Base-by-base conservation (phyloP, 1,284 basidiomycete species). In the Exobasidium cylindrosporum region DNA sequence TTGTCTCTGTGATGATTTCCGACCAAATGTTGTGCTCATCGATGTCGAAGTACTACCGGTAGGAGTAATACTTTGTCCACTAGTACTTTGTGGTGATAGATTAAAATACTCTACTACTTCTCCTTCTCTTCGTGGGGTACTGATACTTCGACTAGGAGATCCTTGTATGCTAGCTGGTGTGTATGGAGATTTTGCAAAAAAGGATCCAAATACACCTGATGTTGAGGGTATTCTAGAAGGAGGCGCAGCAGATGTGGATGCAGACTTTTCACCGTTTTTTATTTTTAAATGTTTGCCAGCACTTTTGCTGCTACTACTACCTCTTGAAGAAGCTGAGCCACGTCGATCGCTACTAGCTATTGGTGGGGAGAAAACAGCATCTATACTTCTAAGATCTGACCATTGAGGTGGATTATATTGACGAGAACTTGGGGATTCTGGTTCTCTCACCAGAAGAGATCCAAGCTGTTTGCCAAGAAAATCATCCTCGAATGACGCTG, bases 401-500 rank as follows among this genome's bases (percentile, higher is more conserved):
- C 43, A 45, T 45, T 45, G 3, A 3, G 17, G 43, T 45, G 3
- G 43, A 11, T 45, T 23, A 14, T 45, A 17, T 45, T 45, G 43
- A 14, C 17, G 3, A 45, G 43, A 45, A 17, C 23, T 45, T 17
- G 43, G 43, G 4, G 43, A 45, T 13, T 24, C 26, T 26, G 47
- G 47, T 28, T 23, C 21, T 50, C 47, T 23, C 4, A 24, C 47
- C 13, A 50, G 26, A 28, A 50, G 47, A 24, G n/a, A 28, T 13
- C 47, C 47, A 50, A 50, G n/a, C 13, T 50, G 47, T 28, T 24
- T 13, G 26, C 47, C 26, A 4, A 50, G 26, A 13, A 50, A 50
- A 28, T 50, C 47, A 2, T 50, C 47, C 17, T 50, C 47, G 35
- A 40, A 40, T 40, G 35, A 7, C 17, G 35, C 35, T 40, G 35